These are phyloP conservation scores for Baeospora myosura DNA, from an alignment of 1,284 basidiomycete species.

Conservation along the genomic window DNA sequence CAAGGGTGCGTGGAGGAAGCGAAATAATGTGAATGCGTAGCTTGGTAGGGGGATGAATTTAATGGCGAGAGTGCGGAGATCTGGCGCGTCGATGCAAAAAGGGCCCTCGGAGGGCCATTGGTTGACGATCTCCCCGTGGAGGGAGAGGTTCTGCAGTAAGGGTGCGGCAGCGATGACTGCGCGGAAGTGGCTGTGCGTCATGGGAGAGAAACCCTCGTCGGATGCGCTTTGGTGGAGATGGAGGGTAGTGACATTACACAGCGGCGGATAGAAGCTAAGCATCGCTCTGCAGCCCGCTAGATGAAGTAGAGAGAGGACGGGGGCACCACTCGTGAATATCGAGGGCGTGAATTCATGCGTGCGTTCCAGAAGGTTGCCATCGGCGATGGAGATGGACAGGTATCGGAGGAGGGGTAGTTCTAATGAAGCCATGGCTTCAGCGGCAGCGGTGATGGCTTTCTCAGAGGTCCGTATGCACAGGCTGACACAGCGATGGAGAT, in stretches of 20 bases:
- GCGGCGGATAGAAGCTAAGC: not conserved
- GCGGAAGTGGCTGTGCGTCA: not conserved
- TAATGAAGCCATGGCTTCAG: not conserved
- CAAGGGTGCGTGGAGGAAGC: constrained; percentile 1
- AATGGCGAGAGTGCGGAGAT: not conserved
- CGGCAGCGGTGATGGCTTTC: not conserved
- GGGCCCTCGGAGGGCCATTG: not conserved
- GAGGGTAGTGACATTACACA: not conserved
- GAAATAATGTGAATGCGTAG: not conserved
- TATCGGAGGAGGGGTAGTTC: not conserved
- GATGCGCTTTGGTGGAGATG: not conserved
- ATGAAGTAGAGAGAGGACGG: not conserved
- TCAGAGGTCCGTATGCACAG: not conserved
- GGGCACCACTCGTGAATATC: not conserved
- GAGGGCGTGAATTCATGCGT: not conserved
- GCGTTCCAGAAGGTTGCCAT: not conserved
- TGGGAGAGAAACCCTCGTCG: not conserved
- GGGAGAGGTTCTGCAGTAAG: constrained; percentile 1
- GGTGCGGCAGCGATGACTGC: not conserved
- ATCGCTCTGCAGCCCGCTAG: not conserved
- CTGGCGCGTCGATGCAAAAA: not conserved
- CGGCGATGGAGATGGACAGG: not conserved
- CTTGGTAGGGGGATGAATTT: constrained; percentile 3
- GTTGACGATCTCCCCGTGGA: constrained; percentile 1
- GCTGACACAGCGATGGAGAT: not conserved